Conservation (phyloP, 164 flowering plant species). For the Chloranthus sessilifolius region DNA sequence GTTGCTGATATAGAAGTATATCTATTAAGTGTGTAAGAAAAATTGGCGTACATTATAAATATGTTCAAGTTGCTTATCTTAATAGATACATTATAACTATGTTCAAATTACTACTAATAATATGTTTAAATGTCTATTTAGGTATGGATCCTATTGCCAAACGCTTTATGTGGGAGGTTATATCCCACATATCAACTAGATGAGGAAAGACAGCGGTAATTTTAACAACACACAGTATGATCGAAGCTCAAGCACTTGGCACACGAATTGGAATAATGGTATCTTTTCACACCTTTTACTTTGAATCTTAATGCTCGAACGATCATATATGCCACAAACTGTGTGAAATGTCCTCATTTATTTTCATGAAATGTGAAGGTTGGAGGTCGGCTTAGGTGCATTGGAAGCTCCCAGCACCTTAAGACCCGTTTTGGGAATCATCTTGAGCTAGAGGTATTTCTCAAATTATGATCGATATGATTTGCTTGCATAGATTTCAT, state of each 20-base stretch:
- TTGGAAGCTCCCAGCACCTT: slow-evolving; percentile 96
- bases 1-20: no score
- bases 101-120: slow-evolving; percentile 1
- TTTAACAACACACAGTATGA: slow-evolving; percentile 97
- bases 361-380: slow-evolving; percentile 43
- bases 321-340: slow-evolving; percentile 2
- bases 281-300: slow-evolving; percentile 11
- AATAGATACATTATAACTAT: no score
- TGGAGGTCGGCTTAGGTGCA: slow-evolving; percentile 85
- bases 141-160: slow-evolving; percentile 99
- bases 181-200: slow-evolving; percentile 89
- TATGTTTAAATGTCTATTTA: slow-evolving; percentile 12
- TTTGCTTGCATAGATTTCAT: neutral
- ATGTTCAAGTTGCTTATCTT: no score
- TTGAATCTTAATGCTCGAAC: neutral
- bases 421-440: slow-evolving; percentile 95
- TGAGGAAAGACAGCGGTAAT: slow-evolving; percentile 99
- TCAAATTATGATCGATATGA: neutral
- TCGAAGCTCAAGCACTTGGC: slow-evolving; percentile 98
- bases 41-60: no score
- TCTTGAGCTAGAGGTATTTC: slow-evolving; percentile 89
- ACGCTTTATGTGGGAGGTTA: slow-evolving; percentile 99
- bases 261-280: slow-evolving; percentile 98
- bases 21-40: no score
- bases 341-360: slow-evolving; percentile 4